Evolutionary conservation across 805 yeast species (phyloP).

Genomic region (Saccharomycopsis microspora): DNA sequence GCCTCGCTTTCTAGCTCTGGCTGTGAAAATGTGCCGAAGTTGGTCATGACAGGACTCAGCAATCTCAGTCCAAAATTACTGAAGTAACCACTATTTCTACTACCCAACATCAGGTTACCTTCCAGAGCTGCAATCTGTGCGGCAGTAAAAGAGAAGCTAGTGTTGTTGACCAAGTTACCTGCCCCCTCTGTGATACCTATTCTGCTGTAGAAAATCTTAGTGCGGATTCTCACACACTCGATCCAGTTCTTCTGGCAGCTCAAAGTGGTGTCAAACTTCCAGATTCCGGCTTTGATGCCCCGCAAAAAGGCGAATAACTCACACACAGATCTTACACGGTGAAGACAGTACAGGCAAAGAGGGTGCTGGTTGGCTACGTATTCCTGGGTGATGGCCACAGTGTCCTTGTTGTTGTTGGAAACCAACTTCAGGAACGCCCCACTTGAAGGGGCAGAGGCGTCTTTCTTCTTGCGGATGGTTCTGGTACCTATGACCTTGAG

Average conservation of each 20-base stretch:
- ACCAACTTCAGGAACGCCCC: conserved; percentile 9
- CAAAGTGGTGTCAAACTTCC: conserved; percentile 40
- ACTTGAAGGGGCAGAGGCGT: neutral
- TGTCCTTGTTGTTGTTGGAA: neutral
- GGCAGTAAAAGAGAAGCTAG: conserved; percentile 5
- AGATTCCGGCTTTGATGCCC: conserved; percentile 44
- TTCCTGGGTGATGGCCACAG: conserved; percentile 16
- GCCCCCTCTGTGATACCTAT: conserved; percentile 38
- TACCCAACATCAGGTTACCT: conserved; percentile 1
- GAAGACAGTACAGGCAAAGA: conserved; percentile 71
- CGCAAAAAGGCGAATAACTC: conserved; percentile 73
- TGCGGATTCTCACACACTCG: conserved; percentile 51
- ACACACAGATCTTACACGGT: conserved; percentile 70
- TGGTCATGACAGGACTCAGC: conserved; percentile 17
- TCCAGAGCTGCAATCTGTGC: conserved; percentile 3
- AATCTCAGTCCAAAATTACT: conserved; percentile 14
- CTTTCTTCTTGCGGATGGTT: conserved; percentile 20
- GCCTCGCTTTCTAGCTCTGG: neutral
- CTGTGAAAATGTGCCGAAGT: conserved; percentile 19
- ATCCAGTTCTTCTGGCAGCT: conserved; percentile 49
- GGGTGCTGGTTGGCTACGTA: conserved; percentile 41
- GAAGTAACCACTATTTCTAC: conserved; percentile 20
- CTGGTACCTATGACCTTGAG: conserved; percentile 36
- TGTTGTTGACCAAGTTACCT: conserved; percentile 12
- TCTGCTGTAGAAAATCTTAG: conserved; percentile 73